Conservation (phyloP, 306 rosid genomes). For the Cucumis sativus region Cucumber_9930_V3 NC_026658.2:5294501-5295000, state of each 20-base stretch:
- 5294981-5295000: no score
- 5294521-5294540: background rate
- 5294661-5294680: constrained; percentile 1
- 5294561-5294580: no score
- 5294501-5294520: no score
- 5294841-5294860: background rate
- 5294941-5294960: no score
- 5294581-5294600: background rate
- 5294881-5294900: background rate
- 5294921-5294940: background rate
- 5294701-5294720: constrained; percentile 95
- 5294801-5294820: background rate
- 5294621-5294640: constrained; percentile 1
- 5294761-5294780: constrained; percentile 47
- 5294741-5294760: constrained; percentile 36
- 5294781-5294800: constrained; percentile 3
- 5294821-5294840: background rate
- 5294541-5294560: background rate
- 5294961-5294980: no score
- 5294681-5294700: constrained; percentile 64
- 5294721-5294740: constrained; percentile 23
- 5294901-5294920: background rate
- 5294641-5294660: no score
- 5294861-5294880: background rate
- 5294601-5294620: background rate